phyloP scores from a whole-genome alignment of 495 filamentous ascomycete species.

The Durotheca rogersii region DNA sequence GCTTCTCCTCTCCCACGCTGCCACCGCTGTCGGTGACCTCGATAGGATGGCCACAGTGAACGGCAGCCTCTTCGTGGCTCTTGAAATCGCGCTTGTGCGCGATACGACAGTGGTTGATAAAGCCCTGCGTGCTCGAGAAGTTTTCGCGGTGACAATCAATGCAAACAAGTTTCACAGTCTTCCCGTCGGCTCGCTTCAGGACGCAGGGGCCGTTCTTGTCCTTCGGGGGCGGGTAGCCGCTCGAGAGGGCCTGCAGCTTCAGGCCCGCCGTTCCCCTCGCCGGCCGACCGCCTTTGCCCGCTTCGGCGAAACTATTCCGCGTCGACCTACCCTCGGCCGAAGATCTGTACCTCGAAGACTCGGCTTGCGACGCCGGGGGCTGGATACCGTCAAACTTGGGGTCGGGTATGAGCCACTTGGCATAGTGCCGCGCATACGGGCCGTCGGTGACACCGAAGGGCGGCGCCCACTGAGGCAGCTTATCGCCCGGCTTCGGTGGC shows the following conservation, averaged over 20 bases:
- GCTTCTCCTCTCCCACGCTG: conserved; percentile 55
- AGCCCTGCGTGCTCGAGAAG: conserved; percentile 93
- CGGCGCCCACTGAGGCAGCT: conserved; percentile 65
- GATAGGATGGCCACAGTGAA: conserved; percentile 79
- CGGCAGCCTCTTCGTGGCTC: conserved; percentile 92
- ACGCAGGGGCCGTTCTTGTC: conserved; percentile 59
- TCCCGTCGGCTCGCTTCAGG: conserved; percentile 55
- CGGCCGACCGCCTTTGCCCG: conserved; percentile 56
- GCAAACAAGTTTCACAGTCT: conserved; percentile 77
- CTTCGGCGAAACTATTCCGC: conserved; percentile 67
- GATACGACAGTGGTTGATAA: conserved; percentile 98
- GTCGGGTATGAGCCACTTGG: conserved; percentile 89
- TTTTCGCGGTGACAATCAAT: conserved; percentile 83
- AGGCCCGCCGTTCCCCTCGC: conserved; percentile 58
- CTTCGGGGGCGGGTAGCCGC: conserved; percentile 67
- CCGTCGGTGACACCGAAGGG: conserved; percentile 89
- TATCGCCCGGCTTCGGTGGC: conserved; percentile 53
- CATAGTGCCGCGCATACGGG: conserved; percentile 91
- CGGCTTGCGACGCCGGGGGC: conserved; percentile 38
- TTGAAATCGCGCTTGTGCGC: conserved; percentile 87
- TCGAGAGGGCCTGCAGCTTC: conserved; percentile 71
- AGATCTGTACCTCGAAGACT: conserved; percentile 41
- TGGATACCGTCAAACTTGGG: conserved; percentile 75
- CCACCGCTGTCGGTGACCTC: conserved; percentile 64
- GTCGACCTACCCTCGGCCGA: conserved; percentile 70